Evolutionary conservation across 2,329 filamentous ascomycete species (phyloP).

Genomic region (Emergomyces orientalis): DNA sequence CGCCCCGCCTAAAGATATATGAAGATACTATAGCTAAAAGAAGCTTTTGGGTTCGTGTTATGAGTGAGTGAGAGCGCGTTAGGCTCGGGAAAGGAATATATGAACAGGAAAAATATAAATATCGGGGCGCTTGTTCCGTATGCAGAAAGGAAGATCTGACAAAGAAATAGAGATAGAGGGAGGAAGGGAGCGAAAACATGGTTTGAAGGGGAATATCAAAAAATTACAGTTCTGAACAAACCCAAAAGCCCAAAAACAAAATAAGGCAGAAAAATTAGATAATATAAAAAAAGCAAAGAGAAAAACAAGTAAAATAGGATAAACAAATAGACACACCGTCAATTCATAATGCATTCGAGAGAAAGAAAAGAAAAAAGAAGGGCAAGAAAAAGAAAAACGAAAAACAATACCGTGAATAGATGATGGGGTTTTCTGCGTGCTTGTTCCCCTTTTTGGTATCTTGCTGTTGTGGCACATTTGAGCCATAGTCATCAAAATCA

Average conservation of each 20-base stretch:
- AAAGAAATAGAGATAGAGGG: neutral
- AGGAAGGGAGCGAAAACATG: neutral
- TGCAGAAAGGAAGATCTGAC: neutral
- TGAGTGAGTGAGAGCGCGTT: neutral
- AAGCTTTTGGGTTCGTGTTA: neutral
- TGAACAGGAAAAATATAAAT: neutral
- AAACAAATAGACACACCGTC: neutral
- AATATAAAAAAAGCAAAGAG: neutral
- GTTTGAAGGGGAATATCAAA: neutral
- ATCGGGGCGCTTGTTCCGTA: neutral
- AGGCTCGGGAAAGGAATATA: neutral
- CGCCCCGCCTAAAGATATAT: neutral
- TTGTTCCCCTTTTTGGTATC: neutral
- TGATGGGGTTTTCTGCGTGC: neutral
- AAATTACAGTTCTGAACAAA: neutral
- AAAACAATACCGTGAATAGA: constrained; percentile 24
- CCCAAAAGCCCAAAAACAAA: neutral
- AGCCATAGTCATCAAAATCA: constrained; percentile 7
- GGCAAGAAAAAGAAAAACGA: constrained; percentile 24
- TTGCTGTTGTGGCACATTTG: neutral
- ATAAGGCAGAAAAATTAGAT: constrained; percentile 7
- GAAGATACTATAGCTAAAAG: neutral
- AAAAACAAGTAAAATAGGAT: neutral
- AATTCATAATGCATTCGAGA: constrained; percentile 5
- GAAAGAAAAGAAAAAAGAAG: neutral